Evolutionary conservation across 2,329 filamentous ascomycete species (phyloP).

Genomic region (Thelonectria olida): DNA sequence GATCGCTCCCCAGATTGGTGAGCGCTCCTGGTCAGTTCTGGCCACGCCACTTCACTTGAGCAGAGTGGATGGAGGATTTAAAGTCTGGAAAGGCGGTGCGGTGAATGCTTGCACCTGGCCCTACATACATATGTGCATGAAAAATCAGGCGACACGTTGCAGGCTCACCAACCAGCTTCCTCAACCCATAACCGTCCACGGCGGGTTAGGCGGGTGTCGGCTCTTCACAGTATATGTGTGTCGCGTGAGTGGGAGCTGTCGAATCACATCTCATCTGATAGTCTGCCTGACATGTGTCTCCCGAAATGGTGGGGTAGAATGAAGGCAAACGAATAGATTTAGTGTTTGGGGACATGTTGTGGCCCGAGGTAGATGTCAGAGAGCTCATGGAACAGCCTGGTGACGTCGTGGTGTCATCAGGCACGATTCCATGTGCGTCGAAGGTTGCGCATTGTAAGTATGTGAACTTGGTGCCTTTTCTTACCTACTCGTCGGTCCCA

Average conservation of each 20-base stretch:
- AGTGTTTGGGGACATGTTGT: not conserved
- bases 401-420: not conserved
- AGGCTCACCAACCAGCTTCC: not conserved
- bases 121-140: not conserved
- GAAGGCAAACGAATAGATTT: not conserved
- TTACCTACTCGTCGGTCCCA: too few species aligned
- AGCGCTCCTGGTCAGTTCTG: not conserved
- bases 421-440: not conserved
- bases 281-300: slow-evolving; percentile 18
- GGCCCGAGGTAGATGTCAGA: not conserved
- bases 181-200: not conserved
- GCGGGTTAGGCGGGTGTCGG: not conserved
- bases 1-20: slow-evolving; percentile 13
- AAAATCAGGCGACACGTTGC: slow-evolving; percentile 11
- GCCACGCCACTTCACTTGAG: not conserved
- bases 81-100: not conserved
- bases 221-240: not conserved
- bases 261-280: slow-evolving; percentile 2
- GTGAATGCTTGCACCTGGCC: not conserved
- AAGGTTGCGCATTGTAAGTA: not conserved
- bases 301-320: slow-evolving; percentile 12
- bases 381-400: not conserved
- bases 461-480: too few species aligned
- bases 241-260: slow-evolving; percentile 9
- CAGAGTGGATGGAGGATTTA: not conserved